These are phyloP conservation scores for Entophlyctis luteolus DNA, from an alignment of 192 early-diverging fungal genomes.

Conservation along the genomic window DNA sequence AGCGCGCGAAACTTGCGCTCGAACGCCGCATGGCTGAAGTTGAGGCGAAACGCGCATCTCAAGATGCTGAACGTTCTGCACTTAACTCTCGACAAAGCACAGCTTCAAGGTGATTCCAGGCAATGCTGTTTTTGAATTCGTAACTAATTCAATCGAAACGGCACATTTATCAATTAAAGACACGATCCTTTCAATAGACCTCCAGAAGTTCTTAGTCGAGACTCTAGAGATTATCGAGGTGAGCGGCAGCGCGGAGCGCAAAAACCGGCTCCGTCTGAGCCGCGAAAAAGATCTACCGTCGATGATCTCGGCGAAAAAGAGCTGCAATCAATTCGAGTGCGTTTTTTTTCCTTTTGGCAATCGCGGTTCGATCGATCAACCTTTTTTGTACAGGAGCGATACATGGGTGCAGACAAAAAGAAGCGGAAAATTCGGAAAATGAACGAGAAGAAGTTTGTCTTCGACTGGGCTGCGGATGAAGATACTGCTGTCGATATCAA, in stretches of 20 bases:
- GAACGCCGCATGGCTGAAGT: constrained; percentile 79
- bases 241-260: too few species aligned
- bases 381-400: constrained; percentile 47
- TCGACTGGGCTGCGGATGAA: constrained; percentile 94
- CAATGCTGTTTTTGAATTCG: not conserved
- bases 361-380: not conserved
- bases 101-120: constrained; percentile 7
- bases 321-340: constrained; percentile 53
- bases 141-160: not conserved
- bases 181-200: constrained; percentile 18
- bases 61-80: constrained; percentile 57
- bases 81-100: constrained; percentile 25
- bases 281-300: not conserved
- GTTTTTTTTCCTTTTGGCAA: not conserved
- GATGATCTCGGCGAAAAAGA: constrained; percentile 51
- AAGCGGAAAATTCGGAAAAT: constrained; percentile 74
- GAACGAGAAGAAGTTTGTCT: constrained; percentile 94
- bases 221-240: not conserved
- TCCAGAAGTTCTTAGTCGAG: constrained; percentile 9
- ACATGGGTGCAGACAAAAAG: constrained; percentile 74
- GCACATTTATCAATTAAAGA: not conserved
- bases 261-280: not conserved
- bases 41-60: constrained; percentile 57
- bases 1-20: constrained; percentile 81
- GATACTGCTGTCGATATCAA: constrained; percentile 93